Conservation (phyloP, 2,329 filamentous ascomycete genomes). For the Xylariales sp. region DNA sequence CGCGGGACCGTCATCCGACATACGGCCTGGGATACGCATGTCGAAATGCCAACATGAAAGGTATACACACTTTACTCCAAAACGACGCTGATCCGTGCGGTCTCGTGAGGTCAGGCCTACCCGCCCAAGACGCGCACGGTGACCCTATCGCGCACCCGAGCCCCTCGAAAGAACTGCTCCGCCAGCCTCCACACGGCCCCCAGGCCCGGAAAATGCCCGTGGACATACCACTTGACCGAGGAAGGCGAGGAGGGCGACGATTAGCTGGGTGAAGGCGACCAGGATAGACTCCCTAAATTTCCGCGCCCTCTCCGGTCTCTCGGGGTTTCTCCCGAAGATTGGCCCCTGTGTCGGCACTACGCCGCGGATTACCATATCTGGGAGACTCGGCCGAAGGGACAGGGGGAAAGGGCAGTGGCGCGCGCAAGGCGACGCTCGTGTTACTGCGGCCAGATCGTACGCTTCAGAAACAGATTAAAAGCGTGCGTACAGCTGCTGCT, state of each 20-base stretch:
- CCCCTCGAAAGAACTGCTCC: constrained; percentile 34
- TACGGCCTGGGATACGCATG: constrained; percentile 38
- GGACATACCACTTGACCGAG: constrained; percentile 30
- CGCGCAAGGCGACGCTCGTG: constrained; percentile 8
- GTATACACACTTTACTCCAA: constrained; percentile 22
- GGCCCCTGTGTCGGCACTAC: constrained; percentile 6
- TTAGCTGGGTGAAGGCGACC: constrained; percentile 25
- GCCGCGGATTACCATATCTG: constrained; percentile 22
- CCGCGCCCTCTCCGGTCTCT: constrained; percentile 1
- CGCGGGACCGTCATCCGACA: constrained; percentile 7
- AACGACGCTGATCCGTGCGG: constrained; percentile 33
- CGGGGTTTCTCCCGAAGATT: background rate
- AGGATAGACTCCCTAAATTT: constrained; percentile 10
- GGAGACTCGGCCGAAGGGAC: constrained; percentile 28
- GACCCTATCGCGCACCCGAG: constrained; percentile 24
- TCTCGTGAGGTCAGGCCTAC: background rate
- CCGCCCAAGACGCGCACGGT: background rate
- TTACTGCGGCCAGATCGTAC: constrained; percentile 21
- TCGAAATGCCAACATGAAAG: constrained; percentile 35
- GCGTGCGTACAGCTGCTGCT: constrained; percentile 25
- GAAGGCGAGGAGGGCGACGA: constrained; percentile 18
- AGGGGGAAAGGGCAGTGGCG: constrained; percentile 12
- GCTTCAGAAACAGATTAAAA: constrained; percentile 15
- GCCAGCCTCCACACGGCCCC: constrained; percentile 28
- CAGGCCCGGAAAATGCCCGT: constrained; percentile 18